A percentile compares a stretch with the other conserved stretches of the same genome.
phyloP scores from a whole-genome alignment of 306 rosid species.

The Pueraria montana region DNA sequence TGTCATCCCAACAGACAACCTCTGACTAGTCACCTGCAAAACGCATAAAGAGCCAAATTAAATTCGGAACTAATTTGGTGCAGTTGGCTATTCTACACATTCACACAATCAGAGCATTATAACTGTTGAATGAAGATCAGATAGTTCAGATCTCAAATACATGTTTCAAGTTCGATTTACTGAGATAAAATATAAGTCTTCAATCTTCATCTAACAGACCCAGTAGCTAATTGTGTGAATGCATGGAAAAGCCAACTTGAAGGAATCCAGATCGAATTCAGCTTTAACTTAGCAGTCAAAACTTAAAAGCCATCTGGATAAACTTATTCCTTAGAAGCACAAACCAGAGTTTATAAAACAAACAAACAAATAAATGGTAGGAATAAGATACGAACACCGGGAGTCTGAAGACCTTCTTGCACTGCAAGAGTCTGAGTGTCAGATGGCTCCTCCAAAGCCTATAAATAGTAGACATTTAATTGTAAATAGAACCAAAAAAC shows the following conservation, averaged over 20 bases:
- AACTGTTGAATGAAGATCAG: neutral
- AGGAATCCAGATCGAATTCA: neutral
- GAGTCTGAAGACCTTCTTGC: slow-evolving; percentile 25
- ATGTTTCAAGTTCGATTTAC: neutral
- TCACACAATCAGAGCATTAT: neutral
- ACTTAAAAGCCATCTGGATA: neutral
- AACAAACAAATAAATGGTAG: neutral
- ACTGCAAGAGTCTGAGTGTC: slow-evolving; percentile 7
- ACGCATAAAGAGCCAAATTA: neutral
- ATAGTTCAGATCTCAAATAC: neutral
- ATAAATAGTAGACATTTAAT: neutral
- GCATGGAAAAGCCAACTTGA: neutral
- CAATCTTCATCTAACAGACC: neutral
- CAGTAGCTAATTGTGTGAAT: neutral
- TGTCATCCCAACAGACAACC: slow-evolving; percentile 88
- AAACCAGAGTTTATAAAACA: neutral
- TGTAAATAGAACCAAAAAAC: neutral
- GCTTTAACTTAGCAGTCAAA: neutral
- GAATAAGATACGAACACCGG: neutral
- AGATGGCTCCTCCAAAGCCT: slow-evolving; percentile 26
- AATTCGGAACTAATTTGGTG: neutral
- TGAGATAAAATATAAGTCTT: neutral
- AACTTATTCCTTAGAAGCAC: neutral
- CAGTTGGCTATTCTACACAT: neutral
- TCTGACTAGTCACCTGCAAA: slow-evolving; percentile 76